Base-by-base conservation (phyloP, 129 eudicot genomes). In the Ambrosia artemisiifolia region DNA sequence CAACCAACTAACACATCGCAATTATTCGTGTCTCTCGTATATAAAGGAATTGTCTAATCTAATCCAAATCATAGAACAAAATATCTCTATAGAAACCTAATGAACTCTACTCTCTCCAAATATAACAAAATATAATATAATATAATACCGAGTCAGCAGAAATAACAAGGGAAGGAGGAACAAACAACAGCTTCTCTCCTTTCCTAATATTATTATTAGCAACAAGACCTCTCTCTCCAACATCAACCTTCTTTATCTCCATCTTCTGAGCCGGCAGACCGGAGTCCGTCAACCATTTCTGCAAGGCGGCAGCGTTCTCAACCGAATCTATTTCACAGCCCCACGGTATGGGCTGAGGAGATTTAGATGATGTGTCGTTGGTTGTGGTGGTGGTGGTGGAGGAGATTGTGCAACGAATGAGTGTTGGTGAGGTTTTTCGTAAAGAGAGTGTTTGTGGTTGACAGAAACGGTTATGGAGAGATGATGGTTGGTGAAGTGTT, bases 201-300 rank as follows among this genome's bases (percentile, higher is more conserved):
- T 87, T 89, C 71, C 98, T 75, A 11, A 93, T 87, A 69, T 89
- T 93, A 35, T 83, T 89, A 53, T 53, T 35, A 13, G 98, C 98
- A 70, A 93, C 98, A 3, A 93, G 85, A 11, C 98, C 98, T 63
- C 98, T 85, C 78, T 93, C 98, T 14, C 98, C 98, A 11, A 93
- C 82, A 14, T 93, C 92, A 75, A 93, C 98, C 51, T 81, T 87
- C 79, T 79, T 57, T 16, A 93, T 83, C 33, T 63, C 95, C 98
- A 93, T 89, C 66, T 93, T 93, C 86, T 93, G 98, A 1, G 74
- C 73, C 61, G 98, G 98, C 70, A 93, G 76, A 6, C 96, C 98
- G 18, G 84, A 79, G 12, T 72, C 81, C 67, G 85, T 71, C 75
- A 93, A 73, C 98, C 98, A 93, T 65, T 79, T 71, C 92, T 87